Evolutionary conservation across 768 basidiomycete genomes (phyloP).

Genomic region (Suillus decipiens): DNA sequence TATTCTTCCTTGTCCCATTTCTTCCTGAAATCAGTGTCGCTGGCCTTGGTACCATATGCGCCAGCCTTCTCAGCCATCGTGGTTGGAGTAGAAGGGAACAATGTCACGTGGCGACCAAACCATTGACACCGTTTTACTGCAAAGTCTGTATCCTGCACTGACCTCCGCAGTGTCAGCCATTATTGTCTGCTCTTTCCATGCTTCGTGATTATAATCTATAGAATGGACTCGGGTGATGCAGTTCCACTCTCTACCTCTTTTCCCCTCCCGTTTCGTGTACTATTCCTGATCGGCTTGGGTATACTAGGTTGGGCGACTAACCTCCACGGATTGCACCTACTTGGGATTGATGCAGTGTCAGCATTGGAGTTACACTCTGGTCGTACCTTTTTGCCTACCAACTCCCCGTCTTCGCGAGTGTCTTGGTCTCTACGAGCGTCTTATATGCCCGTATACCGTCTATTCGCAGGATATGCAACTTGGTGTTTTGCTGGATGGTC

Average conservation of each 20-base stretch:
- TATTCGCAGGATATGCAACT: conserved; percentile 59
- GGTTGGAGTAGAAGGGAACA: background rate
- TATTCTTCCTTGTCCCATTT: conserved; percentile 97
- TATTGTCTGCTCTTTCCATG: conserved; percentile 8
- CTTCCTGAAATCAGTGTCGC: conserved; percentile 78
- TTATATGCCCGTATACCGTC: conserved; percentile 65
- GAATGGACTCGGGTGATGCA: conserved; percentile 42
- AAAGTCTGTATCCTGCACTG: background rate
- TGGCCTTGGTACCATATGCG: conserved; percentile 39
- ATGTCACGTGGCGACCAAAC: conserved; percentile 10
- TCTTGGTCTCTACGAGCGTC: conserved; percentile 36
- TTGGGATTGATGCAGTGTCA: conserved; percentile 72
- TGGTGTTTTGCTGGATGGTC: conserved; percentile 73
- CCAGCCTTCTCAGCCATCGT: conserved; percentile 34
- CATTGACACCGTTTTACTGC: background rate
- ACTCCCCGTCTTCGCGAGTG: conserved; percentile 21
- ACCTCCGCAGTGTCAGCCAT: conserved; percentile 8
- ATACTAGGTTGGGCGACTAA: conserved; percentile 93
- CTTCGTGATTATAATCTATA: background rate
- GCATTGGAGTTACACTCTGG: conserved; percentile 61
- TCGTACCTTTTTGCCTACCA: conserved; percentile 20
- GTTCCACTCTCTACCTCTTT: conserved; percentile 57
- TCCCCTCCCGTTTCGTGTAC: conserved; percentile 91
- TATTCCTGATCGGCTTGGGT: conserved; percentile 76
- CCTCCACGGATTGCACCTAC: conserved; percentile 75